Percentiles rank a stretch among this genome's conserved stretches.
phyloP scores from a whole-genome alignment of 176 grass and related monocot genomes.

The Panicum miliaceum region DNA sequence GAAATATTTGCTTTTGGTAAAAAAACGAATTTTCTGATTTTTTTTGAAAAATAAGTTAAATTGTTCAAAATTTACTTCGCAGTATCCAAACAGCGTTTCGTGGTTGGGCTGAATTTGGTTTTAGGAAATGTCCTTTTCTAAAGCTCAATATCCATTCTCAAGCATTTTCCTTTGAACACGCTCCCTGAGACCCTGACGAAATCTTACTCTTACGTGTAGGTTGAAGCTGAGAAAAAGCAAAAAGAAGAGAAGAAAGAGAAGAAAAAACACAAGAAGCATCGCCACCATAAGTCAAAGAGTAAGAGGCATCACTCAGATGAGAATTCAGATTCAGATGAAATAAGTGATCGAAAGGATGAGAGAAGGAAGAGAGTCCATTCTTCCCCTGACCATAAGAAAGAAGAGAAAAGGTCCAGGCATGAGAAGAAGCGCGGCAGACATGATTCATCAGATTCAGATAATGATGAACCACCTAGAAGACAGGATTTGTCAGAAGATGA shows the following conservation, averaged over 20 bases:
- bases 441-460: conserved; percentile 47
- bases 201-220: conserved; percentile 52
- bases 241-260: conserved; percentile 76
- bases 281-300: conserved; percentile 61
- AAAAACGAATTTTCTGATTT: not conserved
- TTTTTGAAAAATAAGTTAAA: not conserved
- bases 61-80: not conserved
- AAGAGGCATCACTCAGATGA: conserved; percentile 45
- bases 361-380: conserved; percentile 46
- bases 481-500: conserved; percentile 20
- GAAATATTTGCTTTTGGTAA: not conserved
- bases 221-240: conserved; percentile 77
- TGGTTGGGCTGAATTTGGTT: not conserved
- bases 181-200: not conserved
- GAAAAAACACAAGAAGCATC: conserved; percentile 73
- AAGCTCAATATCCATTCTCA: not conserved
- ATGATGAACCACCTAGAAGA: conserved; percentile 40
- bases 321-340: conserved; percentile 63
- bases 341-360: conserved; percentile 52
- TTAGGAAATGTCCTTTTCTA: not conserved
- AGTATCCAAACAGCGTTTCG: not conserved
- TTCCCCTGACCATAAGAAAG: conserved; percentile 39
- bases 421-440: conserved; percentile 55
- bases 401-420: conserved; percentile 59
- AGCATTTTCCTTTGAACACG: conserved; percentile 4